Evolutionary conservation across 1,139 yeast genomes (phyloP).

Genomic region (Saccharomyces hybrid): DNA sequence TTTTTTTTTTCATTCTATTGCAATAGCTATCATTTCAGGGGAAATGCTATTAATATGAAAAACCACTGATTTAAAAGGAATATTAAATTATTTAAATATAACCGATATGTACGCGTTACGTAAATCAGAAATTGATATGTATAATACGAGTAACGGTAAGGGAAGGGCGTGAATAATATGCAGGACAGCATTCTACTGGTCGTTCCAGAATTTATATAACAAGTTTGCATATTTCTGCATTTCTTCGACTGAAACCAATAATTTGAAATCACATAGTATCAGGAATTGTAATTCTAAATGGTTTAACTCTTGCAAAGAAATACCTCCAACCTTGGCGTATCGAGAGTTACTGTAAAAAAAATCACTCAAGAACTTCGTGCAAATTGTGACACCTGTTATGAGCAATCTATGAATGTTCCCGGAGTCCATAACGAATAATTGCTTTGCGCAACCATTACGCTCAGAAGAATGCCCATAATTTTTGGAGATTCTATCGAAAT

Average conservation of each 20-base stretch:
- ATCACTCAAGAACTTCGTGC: constrained; percentile 91
- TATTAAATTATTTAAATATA: background rate
- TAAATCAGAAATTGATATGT: background rate
- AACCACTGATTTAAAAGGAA: background rate
- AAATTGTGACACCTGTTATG: constrained; percentile 94
- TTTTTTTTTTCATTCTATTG: too few species aligned
- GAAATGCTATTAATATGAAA: background rate
- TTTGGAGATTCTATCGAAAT: constrained; percentile 89
- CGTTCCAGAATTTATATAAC: constrained; percentile 72
- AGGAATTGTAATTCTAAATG: constrained; percentile 87
- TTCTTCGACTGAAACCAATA: constrained; percentile 86
- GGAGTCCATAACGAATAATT: constrained; percentile 89
- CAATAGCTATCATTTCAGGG: background rate
- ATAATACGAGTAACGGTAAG: background rate
- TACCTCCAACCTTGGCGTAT: constrained; percentile 96
- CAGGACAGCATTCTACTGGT: constrained; percentile 1
- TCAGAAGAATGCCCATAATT: constrained; percentile 48
- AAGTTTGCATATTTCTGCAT: constrained; percentile 86
- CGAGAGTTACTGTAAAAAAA: constrained; percentile 93
- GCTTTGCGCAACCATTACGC: constrained; percentile 26
- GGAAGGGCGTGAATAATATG: background rate
- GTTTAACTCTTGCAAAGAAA: constrained; percentile 88
- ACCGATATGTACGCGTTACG: background rate
- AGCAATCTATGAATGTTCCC: constrained; percentile 90
- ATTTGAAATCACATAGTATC: constrained; percentile 72